phyloP scores from a whole-genome alignment of 2,329 filamentous ascomycete genomes.

The Penicillium palitans region DNA sequence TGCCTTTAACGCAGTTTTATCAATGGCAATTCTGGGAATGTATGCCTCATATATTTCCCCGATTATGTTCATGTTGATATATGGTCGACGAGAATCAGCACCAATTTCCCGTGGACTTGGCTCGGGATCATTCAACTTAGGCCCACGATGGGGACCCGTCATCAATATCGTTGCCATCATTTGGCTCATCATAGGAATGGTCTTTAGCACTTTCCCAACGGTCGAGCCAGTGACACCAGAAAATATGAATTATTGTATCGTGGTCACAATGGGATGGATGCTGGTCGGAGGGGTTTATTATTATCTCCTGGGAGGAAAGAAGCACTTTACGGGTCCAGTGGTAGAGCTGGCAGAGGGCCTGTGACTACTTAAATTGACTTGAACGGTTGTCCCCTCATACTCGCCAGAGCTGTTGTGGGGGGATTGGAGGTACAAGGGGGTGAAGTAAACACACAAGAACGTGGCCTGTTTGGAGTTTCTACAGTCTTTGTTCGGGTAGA shows the following conservation, averaged over 20 bases:
- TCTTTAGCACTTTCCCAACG: constrained; percentile 25
- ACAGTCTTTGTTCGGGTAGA: not conserved
- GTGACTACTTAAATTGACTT: not conserved
- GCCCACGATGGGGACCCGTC: constrained; percentile 15
- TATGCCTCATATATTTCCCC: constrained; percentile 51
- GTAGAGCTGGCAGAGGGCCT: constrained; percentile 16
- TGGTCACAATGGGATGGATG: constrained; percentile 23
- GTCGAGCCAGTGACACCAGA: constrained; percentile 20
- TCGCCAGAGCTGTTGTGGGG: not conserved
- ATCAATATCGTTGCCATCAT: constrained; percentile 16
- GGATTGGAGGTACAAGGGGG: not conserved
- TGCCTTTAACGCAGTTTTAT: constrained; percentile 47
- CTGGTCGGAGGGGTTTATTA: constrained; percentile 20
- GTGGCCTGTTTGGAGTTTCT: not conserved
- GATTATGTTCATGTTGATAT: constrained; percentile 37
- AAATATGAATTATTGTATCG: constrained; percentile 25
- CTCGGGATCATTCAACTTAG: constrained; percentile 14
- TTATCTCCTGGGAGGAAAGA: constrained; percentile 18
- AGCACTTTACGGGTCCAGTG: constrained; percentile 16
- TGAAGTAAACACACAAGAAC: not conserved
- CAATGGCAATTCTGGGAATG: constrained; percentile 51
- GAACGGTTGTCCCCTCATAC: not conserved
- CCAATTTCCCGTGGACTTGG: constrained; percentile 8
- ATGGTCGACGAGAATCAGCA: constrained; percentile 13
- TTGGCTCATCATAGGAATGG: constrained; percentile 22